Evolutionary conservation across 306 rosid species (phyloP).

Genomic region (Casuarina glauca): DNA sequence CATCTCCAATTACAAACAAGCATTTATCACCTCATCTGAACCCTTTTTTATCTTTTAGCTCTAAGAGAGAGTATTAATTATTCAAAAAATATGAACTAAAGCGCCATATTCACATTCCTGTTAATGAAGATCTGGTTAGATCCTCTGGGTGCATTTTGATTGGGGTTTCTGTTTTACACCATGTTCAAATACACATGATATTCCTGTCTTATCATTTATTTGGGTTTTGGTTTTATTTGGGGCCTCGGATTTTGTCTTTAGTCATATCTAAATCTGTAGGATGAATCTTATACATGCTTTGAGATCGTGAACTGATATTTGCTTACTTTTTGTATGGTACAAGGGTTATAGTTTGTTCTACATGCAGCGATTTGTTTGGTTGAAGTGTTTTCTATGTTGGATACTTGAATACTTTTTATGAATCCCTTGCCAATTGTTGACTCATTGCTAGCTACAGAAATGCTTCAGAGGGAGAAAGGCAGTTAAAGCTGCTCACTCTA

Average conservation of each 20-base stretch:
- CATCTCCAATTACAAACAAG: neutral
- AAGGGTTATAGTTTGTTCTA: neutral
- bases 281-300: neutral
- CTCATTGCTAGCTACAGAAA: conserved; percentile 77
- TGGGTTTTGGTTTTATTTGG: neutral
- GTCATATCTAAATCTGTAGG: neutral
- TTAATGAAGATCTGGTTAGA: neutral
- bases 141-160: neutral
- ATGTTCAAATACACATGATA: neutral
- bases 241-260: neutral
- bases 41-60: neutral
- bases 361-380: conserved; percentile 11
- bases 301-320: neutral
- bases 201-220: neutral
- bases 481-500: conserved; percentile 59
- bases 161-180: neutral
- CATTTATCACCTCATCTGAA: neutral
- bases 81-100: neutral
- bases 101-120: neutral
- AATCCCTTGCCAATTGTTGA: conserved; percentile 43
- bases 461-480: conserved; percentile 93
- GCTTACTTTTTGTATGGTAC: neutral
- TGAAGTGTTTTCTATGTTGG: conserved; percentile 3
- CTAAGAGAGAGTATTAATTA: neutral
- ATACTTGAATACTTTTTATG: conserved; percentile 6